These are phyloP conservation scores for Chaetomiaceae sp. DNA, from an alignment of 2,329 filamentous ascomycete species.

Conservation along the genomic window DNA sequence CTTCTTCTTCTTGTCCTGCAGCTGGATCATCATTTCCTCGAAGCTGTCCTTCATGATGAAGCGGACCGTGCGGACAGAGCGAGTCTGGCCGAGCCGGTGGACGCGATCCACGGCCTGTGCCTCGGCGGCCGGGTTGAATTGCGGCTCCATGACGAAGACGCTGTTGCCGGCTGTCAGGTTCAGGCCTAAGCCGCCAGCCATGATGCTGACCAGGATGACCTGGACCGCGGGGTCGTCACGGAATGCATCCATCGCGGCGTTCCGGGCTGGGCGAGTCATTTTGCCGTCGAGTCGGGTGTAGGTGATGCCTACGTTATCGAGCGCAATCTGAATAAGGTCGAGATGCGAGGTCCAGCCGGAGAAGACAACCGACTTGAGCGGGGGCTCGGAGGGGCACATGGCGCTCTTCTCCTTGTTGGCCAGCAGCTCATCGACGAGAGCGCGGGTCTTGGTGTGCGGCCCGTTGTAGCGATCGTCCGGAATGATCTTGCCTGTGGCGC, in stretches of 20 bases:
- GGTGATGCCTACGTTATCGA: constrained; percentile 60
- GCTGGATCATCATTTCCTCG: constrained; percentile 84
- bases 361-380: constrained; percentile 91
- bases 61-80: constrained; percentile 79
- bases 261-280: constrained; percentile 72
- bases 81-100: constrained; percentile 81
- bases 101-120: constrained; percentile 93
- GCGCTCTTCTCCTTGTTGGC: constrained; percentile 59
- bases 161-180: constrained; percentile 82
- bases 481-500: constrained; percentile 41
- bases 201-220: constrained; percentile 87
- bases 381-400: constrained; percentile 58
- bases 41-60: constrained; percentile 90
- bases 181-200: constrained; percentile 83
- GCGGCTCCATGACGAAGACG: constrained; percentile 96
- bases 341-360: constrained; percentile 95
- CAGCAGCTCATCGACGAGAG: constrained; percentile 70
- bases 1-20: constrained; percentile 91
- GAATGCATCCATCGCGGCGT: constrained; percentile 71
- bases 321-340: constrained; percentile 81
- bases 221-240: constrained; percentile 65
- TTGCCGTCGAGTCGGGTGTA: constrained; percentile 85
- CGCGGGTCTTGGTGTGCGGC: constrained; percentile 87
- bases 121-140: constrained; percentile 94
- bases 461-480: constrained; percentile 68